These are phyloP conservation scores for Plectranthus barbatus DNA, from an alignment of 257 asterid genomes.

Conservation along the genomic window DNA sequence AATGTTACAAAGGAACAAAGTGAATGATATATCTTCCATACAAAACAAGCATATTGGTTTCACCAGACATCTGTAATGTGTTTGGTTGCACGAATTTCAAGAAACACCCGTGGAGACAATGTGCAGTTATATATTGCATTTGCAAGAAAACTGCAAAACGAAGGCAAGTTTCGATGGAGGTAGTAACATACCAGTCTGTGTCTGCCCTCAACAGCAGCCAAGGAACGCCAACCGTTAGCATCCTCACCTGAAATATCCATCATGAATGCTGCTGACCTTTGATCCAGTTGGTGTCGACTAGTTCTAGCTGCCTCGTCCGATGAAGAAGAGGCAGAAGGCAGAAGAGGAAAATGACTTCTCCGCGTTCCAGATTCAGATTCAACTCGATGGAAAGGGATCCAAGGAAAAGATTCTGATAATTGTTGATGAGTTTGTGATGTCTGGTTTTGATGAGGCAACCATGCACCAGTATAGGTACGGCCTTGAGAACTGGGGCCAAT, in stretches of 20 bases:
- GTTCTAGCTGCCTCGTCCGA: slow-evolving; percentile 36
- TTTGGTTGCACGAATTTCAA: background rate
- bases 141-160: background rate
- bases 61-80: background rate
- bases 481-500: slow-evolving; percentile 28
- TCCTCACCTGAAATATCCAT: slow-evolving; percentile 41
- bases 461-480: slow-evolving; percentile 27
- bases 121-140: background rate
- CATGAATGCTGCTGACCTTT: slow-evolving; percentile 35
- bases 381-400: slow-evolving; percentile 37
- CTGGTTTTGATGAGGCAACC: slow-evolving; percentile 51
- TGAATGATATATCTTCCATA: too few relatives aligned
- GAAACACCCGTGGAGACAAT: background rate
- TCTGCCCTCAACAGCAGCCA: slow-evolving; percentile 62
- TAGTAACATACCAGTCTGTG: slow-evolving; percentile 53
- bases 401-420: slow-evolving; percentile 34
- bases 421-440: slow-evolving; percentile 39
- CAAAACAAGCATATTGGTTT: background rate
- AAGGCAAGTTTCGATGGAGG: background rate
- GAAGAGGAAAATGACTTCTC: slow-evolving; percentile 40
- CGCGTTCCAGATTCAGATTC: slow-evolving; percentile 47
- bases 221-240: slow-evolving; percentile 47
- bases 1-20: slow-evolving; percentile 5
- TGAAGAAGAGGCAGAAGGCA: slow-evolving; percentile 46
- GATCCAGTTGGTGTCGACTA: slow-evolving; percentile 36